These are phyloP conservation scores for Byssothecium circinans DNA, from an alignment of 2,329 filamentous ascomycete species.

Conservation along the genomic window DNA sequence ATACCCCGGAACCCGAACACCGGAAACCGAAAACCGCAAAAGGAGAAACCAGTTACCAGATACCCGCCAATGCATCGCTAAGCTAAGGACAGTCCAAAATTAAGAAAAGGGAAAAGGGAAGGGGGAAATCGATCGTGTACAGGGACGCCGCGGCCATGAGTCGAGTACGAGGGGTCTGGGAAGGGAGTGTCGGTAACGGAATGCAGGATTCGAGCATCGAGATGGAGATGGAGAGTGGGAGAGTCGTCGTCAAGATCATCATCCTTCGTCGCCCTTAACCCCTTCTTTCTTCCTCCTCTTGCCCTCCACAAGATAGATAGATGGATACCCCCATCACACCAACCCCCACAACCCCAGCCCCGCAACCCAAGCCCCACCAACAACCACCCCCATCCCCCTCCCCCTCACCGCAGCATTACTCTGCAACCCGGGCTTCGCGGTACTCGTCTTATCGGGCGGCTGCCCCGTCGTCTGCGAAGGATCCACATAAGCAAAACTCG, in stretches of 20 bases:
- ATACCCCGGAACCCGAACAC: constrained; percentile 9
- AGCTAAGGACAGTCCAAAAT: constrained; percentile 1
- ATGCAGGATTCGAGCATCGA: too few relatives aligned
- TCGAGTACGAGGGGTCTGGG: too few relatives aligned
- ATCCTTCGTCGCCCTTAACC: too few relatives aligned
- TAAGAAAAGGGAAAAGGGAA: neutral
- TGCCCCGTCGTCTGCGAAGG: constrained; percentile 25
- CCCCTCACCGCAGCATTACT: constrained; percentile 35
- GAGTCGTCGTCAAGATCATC: too few relatives aligned
- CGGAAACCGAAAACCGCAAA: constrained; percentile 7
- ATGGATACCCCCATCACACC: constrained; percentile 25
- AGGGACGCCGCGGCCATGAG: too few relatives aligned
- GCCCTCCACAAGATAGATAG: too few relatives aligned
- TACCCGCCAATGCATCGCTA: constrained; percentile 1
- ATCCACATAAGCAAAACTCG: constrained; percentile 48
- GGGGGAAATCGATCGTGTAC: too few relatives aligned
- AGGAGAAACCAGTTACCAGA: neutral
- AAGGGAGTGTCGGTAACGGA: too few relatives aligned
- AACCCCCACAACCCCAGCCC: constrained; percentile 37
- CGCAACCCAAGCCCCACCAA: constrained; percentile 17
- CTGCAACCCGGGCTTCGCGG: constrained; percentile 43
- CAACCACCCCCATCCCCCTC: constrained; percentile 4
- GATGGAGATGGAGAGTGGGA: too few relatives aligned
- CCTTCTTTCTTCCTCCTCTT: too few relatives aligned
- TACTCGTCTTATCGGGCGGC: constrained; percentile 4